phyloP scores from a whole-genome alignment of 306 rosid genomes.

The Fragaria vesca region DNA sequence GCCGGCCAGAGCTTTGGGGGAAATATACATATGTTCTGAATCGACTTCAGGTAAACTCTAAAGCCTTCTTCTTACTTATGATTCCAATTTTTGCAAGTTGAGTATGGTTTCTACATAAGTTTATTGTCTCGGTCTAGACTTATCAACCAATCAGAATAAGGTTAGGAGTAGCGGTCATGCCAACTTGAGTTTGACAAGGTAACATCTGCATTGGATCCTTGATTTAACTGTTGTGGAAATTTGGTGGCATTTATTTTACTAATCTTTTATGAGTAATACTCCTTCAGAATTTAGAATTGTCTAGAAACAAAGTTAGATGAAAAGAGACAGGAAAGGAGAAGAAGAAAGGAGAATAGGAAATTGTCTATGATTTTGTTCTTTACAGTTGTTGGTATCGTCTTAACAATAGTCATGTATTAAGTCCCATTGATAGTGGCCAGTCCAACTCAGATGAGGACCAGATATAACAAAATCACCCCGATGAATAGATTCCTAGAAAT shows the following conservation, averaged over 20 bases:
- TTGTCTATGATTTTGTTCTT: background rate
- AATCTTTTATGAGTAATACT: background rate
- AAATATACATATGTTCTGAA: conserved; percentile 89
- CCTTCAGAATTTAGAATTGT: background rate
- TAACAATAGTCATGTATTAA: background rate
- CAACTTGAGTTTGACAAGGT: background rate
- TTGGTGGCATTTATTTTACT: background rate
- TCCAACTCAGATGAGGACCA: background rate
- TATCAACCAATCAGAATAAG: background rate
- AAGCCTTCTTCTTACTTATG: conserved; percentile 1
- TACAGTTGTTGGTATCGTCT: background rate
- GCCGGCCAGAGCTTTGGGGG: conserved; percentile 99
- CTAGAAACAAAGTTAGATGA: background rate
- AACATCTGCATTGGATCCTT: background rate
- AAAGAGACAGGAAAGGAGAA: background rate
- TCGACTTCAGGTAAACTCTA: conserved; percentile 81
- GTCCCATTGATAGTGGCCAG: background rate
- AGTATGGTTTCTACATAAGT: conserved; percentile 2
- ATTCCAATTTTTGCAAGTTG: conserved; percentile 2
- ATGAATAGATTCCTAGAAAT: background rate
- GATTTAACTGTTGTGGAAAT: background rate
- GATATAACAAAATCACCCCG: background rate
- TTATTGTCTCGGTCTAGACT: background rate
- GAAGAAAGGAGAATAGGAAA: background rate
- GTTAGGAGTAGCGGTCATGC: background rate